Base-by-base conservation (phyloP, 2,329 filamentous ascomycete genomes). In the Capronia americana region DNA sequence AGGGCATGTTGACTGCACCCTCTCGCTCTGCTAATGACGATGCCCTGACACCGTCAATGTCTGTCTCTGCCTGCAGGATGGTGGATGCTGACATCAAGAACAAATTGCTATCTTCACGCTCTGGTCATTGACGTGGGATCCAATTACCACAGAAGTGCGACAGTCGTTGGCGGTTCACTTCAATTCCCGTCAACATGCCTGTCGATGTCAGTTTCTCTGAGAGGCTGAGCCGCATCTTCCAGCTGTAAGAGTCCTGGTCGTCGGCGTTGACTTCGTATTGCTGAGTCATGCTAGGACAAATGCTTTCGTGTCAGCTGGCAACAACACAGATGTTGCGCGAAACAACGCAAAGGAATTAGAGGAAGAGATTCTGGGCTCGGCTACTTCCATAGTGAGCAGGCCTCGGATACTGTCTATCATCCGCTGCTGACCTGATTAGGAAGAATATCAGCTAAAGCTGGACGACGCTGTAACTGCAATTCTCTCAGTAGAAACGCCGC, bases 291-390 rank as follows among this genome's bases (percentile, higher is more conserved):
- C 54, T 72, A 87, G 84, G 67, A 81, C 81, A 28, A 78, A 81
- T 38, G 83, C 82, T 48, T 84, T 69, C 81, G 82, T 72, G 75
- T 74, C 59, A 77, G 78, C 23, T 77, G 82, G 63, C 80, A 82
- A 65, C 73, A 63, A 71, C 48, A 50, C 61, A 50, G 57, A 79
- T 32, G 83, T 85, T 67, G 84, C 83, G 32, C 83, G 83, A 62
- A 78, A 81, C 38, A 80, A 86, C 69, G 92, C 91, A 23, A 89
- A 90, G 73, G 77, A 83, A 55, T 79, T 88, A 48, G 93, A 96
- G 77, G 86, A 85, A 54, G 82, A 85, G 11, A 87, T 88, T 12
- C 91, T 87, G 71, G 82, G 85, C 51, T 78, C 79, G 50, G 86
- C 88, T 11, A 72, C 79, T 26, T 87, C 87, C 41, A 79, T 83